Evolutionary conservation across 202 grass and related monocot species (phyloP).

Genomic region (Carex arenaria): DNA sequence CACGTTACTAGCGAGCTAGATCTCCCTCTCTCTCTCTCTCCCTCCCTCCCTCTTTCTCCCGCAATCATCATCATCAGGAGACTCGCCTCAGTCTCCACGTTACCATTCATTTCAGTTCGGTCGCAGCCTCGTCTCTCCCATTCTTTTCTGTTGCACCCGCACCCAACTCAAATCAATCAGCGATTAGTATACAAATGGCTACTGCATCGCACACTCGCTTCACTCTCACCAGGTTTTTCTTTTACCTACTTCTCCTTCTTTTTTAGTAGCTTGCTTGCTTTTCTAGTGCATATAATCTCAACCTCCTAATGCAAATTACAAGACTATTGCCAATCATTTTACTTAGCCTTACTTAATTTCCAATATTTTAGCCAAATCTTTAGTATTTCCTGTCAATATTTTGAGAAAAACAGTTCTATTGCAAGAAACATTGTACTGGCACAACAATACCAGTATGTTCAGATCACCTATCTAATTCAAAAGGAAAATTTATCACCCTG

Average conservation of each 20-base stretch:
- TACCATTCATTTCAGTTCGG: no score
- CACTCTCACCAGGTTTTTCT: constrained; percentile 19
- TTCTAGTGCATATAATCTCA: background rate
- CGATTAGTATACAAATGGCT: background rate
- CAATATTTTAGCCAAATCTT: background rate
- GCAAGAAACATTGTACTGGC: background rate
- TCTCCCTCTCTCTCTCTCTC: background rate
- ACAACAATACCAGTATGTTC: background rate
- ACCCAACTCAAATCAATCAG: background rate
- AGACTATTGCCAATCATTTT: background rate
- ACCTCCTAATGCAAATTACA: background rate
- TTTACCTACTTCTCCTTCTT: background rate
- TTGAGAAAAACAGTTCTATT: background rate
- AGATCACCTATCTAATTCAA: background rate
- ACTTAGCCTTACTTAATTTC: background rate
- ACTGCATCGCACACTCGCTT: constrained; percentile 7
- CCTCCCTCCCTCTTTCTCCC: no score
- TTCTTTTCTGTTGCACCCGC: no score
- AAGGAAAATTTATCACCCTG: background rate
- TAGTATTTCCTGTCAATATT: background rate
- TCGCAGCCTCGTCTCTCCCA: background rate
- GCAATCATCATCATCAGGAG: no score
- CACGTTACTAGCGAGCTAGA: background rate
- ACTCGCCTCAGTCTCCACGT: no score
- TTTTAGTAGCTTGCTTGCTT: background rate